Conservation (phyloP, 768 basidiomycete genomes). For the Mycena galericulata region DNA sequence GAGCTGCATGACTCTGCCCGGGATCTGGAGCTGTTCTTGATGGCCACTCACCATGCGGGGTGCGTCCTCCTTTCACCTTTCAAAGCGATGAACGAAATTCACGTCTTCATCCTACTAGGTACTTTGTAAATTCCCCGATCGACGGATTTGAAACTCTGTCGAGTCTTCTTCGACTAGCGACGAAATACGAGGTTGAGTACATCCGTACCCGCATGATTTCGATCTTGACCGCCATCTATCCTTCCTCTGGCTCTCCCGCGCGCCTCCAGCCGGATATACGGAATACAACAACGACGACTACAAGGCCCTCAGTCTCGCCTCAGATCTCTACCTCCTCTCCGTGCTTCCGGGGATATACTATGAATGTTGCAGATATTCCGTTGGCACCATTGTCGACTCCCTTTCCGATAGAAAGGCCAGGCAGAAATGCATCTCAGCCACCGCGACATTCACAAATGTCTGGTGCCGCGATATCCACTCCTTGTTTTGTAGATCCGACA, state of each 20-base stretch:
- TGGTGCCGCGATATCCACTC: background rate
- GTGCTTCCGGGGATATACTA: conserved; percentile 5
- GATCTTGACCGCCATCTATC: background rate
- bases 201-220: conserved; percentile 1
- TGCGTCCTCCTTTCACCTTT: too few species aligned
- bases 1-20: background rate
- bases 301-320: background rate
- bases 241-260: background rate
- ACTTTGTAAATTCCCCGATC: background rate
- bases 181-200: conserved; percentile 16
- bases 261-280: conserved; percentile 1
- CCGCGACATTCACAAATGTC: background rate
- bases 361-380: background rate
- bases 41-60: conserved; percentile 3
- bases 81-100: too few species aligned
- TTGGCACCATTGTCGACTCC: background rate
- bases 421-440: background rate
- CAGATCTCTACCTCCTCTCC: background rate
- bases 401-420: background rate
- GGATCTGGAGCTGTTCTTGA: background rate
- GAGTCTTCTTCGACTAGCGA: background rate
- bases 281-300: background rate
- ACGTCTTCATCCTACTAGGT: background rate
- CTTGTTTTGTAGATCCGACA: background rate
- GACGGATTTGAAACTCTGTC: background rate